phyloP scores from a whole-genome alignment of 768 basidiomycete species.

The Mycena haematopus region DNA sequence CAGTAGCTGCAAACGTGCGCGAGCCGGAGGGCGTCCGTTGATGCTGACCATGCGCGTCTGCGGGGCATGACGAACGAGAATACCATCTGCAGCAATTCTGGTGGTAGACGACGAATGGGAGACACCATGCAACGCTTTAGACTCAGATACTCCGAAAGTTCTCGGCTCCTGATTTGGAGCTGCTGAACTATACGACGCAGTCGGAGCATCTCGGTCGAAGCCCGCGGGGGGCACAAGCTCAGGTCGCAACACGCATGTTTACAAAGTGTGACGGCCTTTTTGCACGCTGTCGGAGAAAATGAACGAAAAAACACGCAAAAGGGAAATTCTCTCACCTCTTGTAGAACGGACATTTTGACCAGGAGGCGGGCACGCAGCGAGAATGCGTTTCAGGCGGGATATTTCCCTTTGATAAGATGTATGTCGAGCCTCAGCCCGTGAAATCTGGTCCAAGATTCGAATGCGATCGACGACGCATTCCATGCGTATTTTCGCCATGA shows the following conservation, averaged over 20 bases:
- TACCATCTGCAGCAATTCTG: conserved; percentile 18
- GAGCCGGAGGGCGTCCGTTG: background rate
- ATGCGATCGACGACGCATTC: background rate
- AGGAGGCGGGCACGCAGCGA: conserved; percentile 20
- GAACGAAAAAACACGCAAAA: background rate
- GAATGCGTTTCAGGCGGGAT: conserved; percentile 4
- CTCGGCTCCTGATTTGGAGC: conserved; percentile 1
- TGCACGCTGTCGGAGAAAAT: background rate
- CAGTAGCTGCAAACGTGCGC: conserved; percentile 25
- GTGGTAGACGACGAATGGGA: conserved; percentile 23
- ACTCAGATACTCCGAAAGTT: conserved; percentile 4
- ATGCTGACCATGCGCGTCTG: background rate
- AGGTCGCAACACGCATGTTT: conserved; percentile 19
- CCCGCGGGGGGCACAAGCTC: background rate
- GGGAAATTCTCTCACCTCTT: background rate
- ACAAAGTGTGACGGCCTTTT: background rate
- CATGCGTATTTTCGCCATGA: conserved; percentile 1
- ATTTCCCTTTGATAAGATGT: conserved; percentile 14
- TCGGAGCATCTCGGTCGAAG: conserved; percentile 23
- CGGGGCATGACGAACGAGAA: conserved; percentile 13
- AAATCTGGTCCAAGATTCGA: conserved; percentile 8
- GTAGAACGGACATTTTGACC: background rate
- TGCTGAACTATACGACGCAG: conserved; percentile 8
- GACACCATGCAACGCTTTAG: conserved; percentile 9
- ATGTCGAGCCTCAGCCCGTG: background rate